phyloP scores from a whole-genome alignment of 495 filamentous ascomycete species.

The Lophiostoma macrostomum region DNA sequence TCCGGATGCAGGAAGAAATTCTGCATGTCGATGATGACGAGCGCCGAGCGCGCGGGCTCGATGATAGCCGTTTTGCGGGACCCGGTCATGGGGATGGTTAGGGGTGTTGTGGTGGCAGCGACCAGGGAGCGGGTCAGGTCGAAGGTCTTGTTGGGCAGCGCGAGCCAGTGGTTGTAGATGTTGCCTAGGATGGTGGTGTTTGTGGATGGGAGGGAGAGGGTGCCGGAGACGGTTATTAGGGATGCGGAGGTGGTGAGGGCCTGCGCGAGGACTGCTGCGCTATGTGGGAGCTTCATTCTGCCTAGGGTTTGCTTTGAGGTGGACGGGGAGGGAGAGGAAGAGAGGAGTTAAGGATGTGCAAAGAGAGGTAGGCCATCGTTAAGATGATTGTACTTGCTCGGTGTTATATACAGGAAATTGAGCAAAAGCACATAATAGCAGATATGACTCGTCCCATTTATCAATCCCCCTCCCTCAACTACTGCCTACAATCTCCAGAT shows the following conservation, averaged over 20 bases:
- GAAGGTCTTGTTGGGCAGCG: conserved; percentile 17
- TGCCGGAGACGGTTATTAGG: conserved; percentile 29
- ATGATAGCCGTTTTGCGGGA: conserved; percentile 32
- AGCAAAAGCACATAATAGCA: too few species aligned
- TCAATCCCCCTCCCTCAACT: too few species aligned
- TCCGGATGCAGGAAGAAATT: conserved; percentile 55
- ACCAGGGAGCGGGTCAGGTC: conserved; percentile 33
- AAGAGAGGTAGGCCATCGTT: too few species aligned
- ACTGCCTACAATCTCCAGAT: too few species aligned
- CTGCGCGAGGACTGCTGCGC: conserved; percentile 11
- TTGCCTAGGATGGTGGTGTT: conserved; percentile 26
- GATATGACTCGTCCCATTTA: too few species aligned
- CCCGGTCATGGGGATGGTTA: conserved; percentile 33
- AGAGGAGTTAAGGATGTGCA: too few species aligned
- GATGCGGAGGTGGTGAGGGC: conserved; percentile 14
- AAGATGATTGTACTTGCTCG: too few species aligned
- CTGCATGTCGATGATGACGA: conserved; percentile 61
- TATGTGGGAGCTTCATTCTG: conserved; percentile 13
- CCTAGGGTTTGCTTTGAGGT: too few species aligned
- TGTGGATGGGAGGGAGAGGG: conserved; percentile 10
- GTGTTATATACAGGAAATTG: too few species aligned
- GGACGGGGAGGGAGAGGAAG: too few species aligned
- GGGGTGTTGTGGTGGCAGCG: conserved; percentile 26
- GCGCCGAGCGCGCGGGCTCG: conserved; percentile 46
- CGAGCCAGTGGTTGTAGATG: conserved; percentile 29